These are phyloP conservation scores for Acanthamoeba castellanii DNA, from an alignment of 208 protist species.

Conservation along the genomic window DNA sequence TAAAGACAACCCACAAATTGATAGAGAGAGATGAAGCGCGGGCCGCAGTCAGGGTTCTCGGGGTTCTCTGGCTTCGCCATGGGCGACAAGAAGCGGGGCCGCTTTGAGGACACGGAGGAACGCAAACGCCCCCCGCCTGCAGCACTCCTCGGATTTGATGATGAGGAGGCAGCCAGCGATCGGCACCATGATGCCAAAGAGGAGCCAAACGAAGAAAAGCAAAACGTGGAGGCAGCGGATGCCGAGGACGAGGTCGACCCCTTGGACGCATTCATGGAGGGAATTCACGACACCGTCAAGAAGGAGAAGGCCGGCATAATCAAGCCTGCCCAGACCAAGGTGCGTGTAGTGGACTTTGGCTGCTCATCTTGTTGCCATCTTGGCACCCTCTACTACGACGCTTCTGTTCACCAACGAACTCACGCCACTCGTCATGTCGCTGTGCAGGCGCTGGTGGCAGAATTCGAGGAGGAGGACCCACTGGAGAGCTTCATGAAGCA, in stretches of 20 bases:
- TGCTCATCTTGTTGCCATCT: too few species aligned
- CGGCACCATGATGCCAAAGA: background rate
- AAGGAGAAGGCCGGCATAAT: background rate
- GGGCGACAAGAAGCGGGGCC: background rate
- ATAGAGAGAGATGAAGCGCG: slow-evolving; percentile 14
- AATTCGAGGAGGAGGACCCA: slow-evolving; percentile 62
- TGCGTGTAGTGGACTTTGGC: background rate
- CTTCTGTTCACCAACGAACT: too few species aligned
- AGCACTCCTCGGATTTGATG: background rate
- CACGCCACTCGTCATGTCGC: too few species aligned
- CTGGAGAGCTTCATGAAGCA: slow-evolving; percentile 50
- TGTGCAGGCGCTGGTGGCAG: slow-evolving; percentile 13
- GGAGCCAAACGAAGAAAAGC: background rate
- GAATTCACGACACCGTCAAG: slow-evolving; percentile 73
- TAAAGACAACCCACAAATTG: background rate
- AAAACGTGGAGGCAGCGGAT: background rate
- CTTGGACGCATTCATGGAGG: slow-evolving; percentile 83
- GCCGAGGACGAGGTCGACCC: slow-evolving; percentile 79
- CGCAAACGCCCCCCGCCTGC: background rate
- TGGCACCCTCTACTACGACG: background rate
- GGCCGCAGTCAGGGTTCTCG: background rate
- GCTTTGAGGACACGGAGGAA: background rate
- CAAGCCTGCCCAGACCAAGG: background rate
- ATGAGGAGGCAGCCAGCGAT: background rate
- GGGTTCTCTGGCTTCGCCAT: slow-evolving; percentile 6